phyloP scores from a whole-genome alignment of 768 basidiomycete genomes.

The Leccinum pellstonianum region DNA sequence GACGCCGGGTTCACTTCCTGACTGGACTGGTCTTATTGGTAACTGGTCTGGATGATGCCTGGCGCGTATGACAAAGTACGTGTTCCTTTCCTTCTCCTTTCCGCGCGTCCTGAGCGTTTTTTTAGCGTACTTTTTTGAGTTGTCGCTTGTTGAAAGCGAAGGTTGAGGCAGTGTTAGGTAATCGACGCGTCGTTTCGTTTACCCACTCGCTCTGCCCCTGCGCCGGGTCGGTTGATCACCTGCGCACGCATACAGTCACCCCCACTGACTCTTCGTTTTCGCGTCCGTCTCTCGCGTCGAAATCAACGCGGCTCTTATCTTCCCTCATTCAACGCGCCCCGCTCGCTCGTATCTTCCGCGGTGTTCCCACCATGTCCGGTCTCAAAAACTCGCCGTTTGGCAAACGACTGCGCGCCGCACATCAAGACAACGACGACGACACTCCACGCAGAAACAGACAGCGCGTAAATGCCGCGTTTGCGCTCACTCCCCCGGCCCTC shows the following conservation, averaged over 20 bases:
- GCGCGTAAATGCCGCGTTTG: slow-evolving; percentile 55
- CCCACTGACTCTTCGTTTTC: neutral
- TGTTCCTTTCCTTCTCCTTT: neutral
- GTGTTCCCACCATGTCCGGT: slow-evolving; percentile 51
- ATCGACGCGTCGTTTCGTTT: slow-evolving; percentile 33
- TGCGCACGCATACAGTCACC: slow-evolving; percentile 5
- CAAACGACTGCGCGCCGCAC: slow-evolving; percentile 74
- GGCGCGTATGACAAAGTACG: neutral
- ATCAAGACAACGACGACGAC: slow-evolving; percentile 57
- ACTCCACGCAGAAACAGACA: slow-evolving; percentile 51
- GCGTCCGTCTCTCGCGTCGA: neutral
- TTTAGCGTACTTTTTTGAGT: slow-evolving; percentile 8
- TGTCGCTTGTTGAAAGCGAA: slow-evolving; percentile 27
- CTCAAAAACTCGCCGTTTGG: slow-evolving; percentile 85
- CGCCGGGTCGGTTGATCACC: slow-evolving; percentile 17
- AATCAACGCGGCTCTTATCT: slow-evolving; percentile 3
- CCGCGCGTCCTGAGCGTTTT: neutral
- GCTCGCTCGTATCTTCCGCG: neutral
- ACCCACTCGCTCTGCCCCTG: slow-evolving; percentile 24
- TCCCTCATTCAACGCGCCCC: neutral
- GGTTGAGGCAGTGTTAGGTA: slow-evolving; percentile 24
- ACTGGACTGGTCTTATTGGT: slow-evolving; percentile 12
- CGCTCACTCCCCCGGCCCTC: slow-evolving; percentile 33
- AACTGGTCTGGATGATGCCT: slow-evolving; percentile 8
- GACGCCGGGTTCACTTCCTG: neutral